Percentiles rank a stretch among this genome's conserved stretches.
phyloP scores from a whole-genome alignment of 1,284 basidiomycete species.

The Neotropicomus parvogracilis region DNA sequence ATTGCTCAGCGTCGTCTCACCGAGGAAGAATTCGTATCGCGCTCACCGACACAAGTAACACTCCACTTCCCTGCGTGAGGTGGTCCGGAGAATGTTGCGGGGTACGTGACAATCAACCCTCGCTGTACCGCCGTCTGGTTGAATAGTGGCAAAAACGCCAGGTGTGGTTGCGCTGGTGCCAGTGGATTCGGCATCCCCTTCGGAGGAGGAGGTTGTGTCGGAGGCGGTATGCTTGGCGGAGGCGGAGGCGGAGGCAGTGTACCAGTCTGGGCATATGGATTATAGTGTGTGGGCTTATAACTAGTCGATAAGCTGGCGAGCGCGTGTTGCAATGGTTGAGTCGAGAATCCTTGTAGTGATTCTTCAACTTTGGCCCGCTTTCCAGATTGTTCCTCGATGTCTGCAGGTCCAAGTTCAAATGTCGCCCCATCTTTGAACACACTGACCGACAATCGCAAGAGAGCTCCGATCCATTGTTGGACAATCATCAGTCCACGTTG shows the following conservation, averaged over 20 bases:
- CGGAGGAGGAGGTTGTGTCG: constrained; percentile 27
- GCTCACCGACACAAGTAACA: constrained; percentile 59
- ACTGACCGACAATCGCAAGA: constrained; percentile 40
- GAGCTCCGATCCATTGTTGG: constrained; percentile 54
- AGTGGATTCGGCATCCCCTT: constrained; percentile 42
- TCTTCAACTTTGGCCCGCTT: constrained; percentile 33
- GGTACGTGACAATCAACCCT: constrained; percentile 57
- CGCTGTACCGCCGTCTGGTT: constrained; percentile 69
- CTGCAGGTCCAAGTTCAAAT: constrained; percentile 23
- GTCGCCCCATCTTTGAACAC: constrained; percentile 21
- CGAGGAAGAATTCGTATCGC: neutral
- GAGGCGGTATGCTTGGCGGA: constrained; percentile 27
- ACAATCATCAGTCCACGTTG: constrained; percentile 52
- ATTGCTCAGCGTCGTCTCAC: constrained; percentile 12
- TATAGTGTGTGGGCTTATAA: constrained; percentile 30
- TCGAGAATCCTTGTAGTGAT: constrained; percentile 30
- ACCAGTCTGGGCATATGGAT: constrained; percentile 29
- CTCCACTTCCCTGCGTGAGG: constrained; percentile 64
- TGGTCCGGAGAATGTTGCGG: constrained; percentile 55
- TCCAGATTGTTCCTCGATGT: constrained; percentile 31
- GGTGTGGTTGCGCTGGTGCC: constrained; percentile 52
- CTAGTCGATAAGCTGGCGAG: constrained; percentile 21
- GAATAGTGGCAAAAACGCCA: constrained; percentile 65
- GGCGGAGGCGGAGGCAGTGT: constrained; percentile 20
- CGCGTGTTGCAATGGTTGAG: constrained; percentile 32